These are phyloP conservation scores for Ustanciosporium gigantosporum DNA, from an alignment of 1,284 basidiomycete species.

Conservation along the genomic window DNA sequence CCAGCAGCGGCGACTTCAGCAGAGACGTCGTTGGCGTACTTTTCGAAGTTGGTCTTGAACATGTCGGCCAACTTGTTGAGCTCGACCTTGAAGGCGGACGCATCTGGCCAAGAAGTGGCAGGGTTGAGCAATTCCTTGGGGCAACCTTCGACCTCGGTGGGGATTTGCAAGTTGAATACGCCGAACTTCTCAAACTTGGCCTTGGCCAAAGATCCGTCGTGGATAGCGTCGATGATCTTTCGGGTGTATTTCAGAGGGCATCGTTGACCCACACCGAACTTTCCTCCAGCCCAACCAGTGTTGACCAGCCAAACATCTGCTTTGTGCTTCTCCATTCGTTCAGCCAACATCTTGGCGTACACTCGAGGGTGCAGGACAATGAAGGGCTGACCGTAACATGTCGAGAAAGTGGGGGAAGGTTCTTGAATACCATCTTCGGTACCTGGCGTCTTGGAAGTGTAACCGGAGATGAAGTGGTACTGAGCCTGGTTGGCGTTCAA, in stretches of 20 bases:
- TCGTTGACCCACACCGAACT: slow-evolving; percentile 71
- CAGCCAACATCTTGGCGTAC: slow-evolving; percentile 96
- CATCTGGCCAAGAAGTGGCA: slow-evolving; percentile 50
- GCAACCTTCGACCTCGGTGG: slow-evolving; percentile 45
- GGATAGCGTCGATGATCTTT: slow-evolving; percentile 93
- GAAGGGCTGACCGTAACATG: slow-evolving; percentile 98
- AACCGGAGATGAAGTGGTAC: slow-evolving; percentile 68
- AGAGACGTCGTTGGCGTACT: slow-evolving; percentile 56
- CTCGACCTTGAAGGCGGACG: slow-evolving; percentile 50
- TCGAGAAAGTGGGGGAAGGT: slow-evolving; percentile 98
- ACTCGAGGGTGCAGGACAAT: slow-evolving; percentile 82
- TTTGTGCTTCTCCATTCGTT: slow-evolving; percentile 86
- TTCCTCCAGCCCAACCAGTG: slow-evolving; percentile 97
- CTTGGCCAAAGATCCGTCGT: slow-evolving; percentile 84
- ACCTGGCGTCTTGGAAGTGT: slow-evolving; percentile 92
- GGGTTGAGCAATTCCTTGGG: slow-evolving; percentile 55
- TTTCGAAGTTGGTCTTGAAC: slow-evolving; percentile 59
- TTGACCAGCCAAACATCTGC: slow-evolving; percentile 99
- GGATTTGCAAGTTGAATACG: slow-evolving; percentile 57
- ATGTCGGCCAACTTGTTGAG: slow-evolving; percentile 59
- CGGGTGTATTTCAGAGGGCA: slow-evolving; percentile 71
- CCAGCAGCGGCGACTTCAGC: slow-evolving; percentile 54
- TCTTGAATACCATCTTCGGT: slow-evolving; percentile 98
- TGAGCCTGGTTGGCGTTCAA: slow-evolving; percentile 91
- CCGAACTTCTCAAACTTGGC: slow-evolving; percentile 82